These are phyloP conservation scores for Ensete glaucum DNA, from an alignment of 176 grass and related monocot species.

Conservation along the genomic window DNA sequence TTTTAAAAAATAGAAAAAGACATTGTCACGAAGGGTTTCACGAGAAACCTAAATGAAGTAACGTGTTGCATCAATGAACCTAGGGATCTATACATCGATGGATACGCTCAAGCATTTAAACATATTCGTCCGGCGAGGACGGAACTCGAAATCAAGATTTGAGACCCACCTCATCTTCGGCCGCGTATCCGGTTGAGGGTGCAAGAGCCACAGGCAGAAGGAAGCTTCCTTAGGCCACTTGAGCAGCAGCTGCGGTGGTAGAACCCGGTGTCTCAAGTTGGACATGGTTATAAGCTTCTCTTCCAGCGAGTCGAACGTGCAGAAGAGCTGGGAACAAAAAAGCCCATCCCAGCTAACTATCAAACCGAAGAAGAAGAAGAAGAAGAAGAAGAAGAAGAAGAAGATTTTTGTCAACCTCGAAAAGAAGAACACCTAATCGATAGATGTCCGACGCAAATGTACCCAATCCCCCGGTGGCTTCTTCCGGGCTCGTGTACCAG, in stretches of 20 bases:
- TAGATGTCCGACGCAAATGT: conserved; percentile 96
- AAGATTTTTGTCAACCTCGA: conserved; percentile 45
- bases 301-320: conserved; percentile 63
- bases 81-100: too few species aligned
- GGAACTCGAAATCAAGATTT: neutral
- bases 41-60: neutral
- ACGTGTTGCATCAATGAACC: neutral
- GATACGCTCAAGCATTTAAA: too few species aligned
- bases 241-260: conserved; percentile 70
- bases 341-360: neutral
- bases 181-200: conserved; percentile 58
- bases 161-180: conserved; percentile 70
- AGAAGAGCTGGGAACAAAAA: conserved; percentile 52
- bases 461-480: conserved; percentile 24
- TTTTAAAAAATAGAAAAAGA: neutral
- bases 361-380: neutral
- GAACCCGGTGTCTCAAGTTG: conserved; percentile 68
- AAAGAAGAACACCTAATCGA: conserved; percentile 80
- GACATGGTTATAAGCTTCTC: conserved; percentile 77
- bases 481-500: conserved; percentile 96
- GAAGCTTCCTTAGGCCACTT: conserved; percentile 94
- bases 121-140: neutral
- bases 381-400: neutral
- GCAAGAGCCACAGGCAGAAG: conserved; percentile 93
- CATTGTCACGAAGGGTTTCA: neutral